Conservation (phyloP, 73 alveolate genomes). For the Paramecium sonneborni region DNA sequence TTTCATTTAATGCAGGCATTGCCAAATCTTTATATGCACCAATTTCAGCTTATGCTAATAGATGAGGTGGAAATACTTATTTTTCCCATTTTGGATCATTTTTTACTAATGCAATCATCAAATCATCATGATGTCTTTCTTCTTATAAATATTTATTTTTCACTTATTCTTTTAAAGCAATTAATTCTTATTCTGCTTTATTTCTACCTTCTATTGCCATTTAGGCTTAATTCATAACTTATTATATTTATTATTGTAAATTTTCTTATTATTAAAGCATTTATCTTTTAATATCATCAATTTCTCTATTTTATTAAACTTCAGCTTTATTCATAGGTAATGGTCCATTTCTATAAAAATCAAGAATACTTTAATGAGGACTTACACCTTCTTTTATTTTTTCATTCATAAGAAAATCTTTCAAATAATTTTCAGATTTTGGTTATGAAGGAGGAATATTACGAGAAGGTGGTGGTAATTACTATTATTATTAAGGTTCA, state of each 20-base stretch:
- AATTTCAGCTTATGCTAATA: conserved; percentile 37
- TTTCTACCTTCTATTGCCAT: conserved; percentile 50
- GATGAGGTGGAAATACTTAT: conserved; percentile 55
- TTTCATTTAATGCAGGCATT: conserved; percentile 46
- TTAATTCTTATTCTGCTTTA: conserved; percentile 46
- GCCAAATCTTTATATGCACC: conserved; percentile 14
- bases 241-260: background rate
- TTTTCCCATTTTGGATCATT: conserved; percentile 61
- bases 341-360: conserved; percentile 38
- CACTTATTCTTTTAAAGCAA: conserved; percentile 10
- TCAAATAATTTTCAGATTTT: conserved; percentile 16
- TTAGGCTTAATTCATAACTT: conserved; percentile 19
- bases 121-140: conserved; percentile 59
- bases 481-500: background rate
- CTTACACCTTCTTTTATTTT: conserved; percentile 33
- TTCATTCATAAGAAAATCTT: background rate
- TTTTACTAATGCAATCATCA: conserved; percentile 49
- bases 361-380: conserved; percentile 17
- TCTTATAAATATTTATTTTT: conserved; percentile 35
- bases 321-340: background rate
- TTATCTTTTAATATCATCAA: conserved; percentile 12
- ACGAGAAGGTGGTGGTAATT: background rate
- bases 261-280: conserved; percentile 31
- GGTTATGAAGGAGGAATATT: conserved; percentile 45
- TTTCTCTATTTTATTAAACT: conserved; percentile 7